phyloP scores from a whole-genome alignment of 805 yeast species.

The Yamadazyma olivae region DNA sequence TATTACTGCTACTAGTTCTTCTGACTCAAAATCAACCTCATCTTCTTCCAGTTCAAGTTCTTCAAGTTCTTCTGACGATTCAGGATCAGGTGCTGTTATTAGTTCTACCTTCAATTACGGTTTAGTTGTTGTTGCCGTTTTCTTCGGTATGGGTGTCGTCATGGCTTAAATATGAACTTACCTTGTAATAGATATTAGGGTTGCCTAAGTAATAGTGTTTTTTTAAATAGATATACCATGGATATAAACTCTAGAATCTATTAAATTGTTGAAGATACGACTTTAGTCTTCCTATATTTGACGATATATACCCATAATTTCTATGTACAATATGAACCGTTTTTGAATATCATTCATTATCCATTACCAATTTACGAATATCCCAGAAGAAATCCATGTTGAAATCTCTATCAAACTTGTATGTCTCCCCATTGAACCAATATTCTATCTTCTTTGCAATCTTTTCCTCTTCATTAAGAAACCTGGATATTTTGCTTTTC shows the following conservation, averaged over 20 bases:
- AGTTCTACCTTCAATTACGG: conserved; percentile 9
- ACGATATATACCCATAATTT: too few species aligned
- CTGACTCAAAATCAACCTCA: conserved; percentile 24
- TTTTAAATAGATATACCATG: too few species aligned
- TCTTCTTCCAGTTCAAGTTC: conserved; percentile 21
- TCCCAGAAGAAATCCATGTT: conserved; percentile 38
- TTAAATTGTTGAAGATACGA: too few species aligned
- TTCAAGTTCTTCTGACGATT: conserved; percentile 6
- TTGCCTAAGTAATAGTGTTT: too few species aligned
- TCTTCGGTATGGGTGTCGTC: conserved; percentile 12
- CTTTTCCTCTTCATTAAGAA: conserved; percentile 34
- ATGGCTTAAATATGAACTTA: conserved; percentile 9
- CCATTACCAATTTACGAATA: conserved; percentile 41
- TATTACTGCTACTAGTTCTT: conserved; percentile 19
- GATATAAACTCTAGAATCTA: too few species aligned
- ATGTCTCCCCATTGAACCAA: conserved; percentile 36
- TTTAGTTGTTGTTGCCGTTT: conserved; percentile 12
- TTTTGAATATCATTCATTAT: conserved; percentile 14
- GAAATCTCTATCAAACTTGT: conserved; percentile 16
- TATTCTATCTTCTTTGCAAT: conserved; percentile 30
- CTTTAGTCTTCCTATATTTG: too few species aligned
- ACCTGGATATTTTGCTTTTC: conserved; percentile 26
- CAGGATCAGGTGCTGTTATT: conserved; percentile 8
- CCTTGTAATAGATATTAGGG: too few species aligned
- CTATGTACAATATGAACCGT: too few species aligned